Conservation (phyloP, 2,329 filamentous ascomycete species). For the Penicillium italicum region DNA sequence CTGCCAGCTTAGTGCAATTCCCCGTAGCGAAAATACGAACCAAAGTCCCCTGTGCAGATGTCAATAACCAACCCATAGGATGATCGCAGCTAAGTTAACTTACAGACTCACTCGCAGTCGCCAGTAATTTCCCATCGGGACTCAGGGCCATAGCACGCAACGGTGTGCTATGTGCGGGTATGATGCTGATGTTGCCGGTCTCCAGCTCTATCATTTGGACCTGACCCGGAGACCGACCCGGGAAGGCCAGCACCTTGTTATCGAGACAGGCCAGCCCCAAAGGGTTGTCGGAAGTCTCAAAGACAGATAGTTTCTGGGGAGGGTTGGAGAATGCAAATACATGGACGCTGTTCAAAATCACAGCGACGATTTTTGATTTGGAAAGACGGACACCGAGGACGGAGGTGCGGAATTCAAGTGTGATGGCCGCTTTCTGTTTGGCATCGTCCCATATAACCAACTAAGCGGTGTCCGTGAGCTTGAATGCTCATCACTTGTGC, state of each 20-base stretch:
- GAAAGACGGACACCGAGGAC: slow-evolving; percentile 77
- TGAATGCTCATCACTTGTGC: not conserved
- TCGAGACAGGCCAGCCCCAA: slow-evolving; percentile 76
- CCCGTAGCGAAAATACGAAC: slow-evolving; percentile 79
- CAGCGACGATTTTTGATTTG: slow-evolving; percentile 71
- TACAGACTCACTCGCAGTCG: slow-evolving; percentile 82
- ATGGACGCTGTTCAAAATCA: slow-evolving; percentile 75
- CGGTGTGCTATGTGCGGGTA: slow-evolving; percentile 79
- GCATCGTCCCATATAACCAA: slow-evolving; percentile 90
- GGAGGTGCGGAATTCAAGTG: slow-evolving; percentile 72
- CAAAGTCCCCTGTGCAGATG: slow-evolving; percentile 66
- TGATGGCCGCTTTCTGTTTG: slow-evolving; percentile 70
- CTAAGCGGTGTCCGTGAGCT: slow-evolving; percentile 19
- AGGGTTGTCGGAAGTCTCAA: slow-evolving; percentile 82
- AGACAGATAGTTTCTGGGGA: slow-evolving; percentile 66
- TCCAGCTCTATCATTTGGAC: slow-evolving; percentile 79
- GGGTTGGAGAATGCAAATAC: slow-evolving; percentile 75
- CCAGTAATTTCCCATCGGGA: slow-evolving; percentile 73
- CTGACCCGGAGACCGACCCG: slow-evolving; percentile 81
- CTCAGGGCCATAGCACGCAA: slow-evolving; percentile 78
- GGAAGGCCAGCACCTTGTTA: slow-evolving; percentile 71
- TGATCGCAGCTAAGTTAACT: slow-evolving; percentile 8
- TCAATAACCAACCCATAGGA: slow-evolving; percentile 16
- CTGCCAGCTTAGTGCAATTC: slow-evolving; percentile 75
- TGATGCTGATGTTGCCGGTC: slow-evolving; percentile 83